Evolutionary conservation across 257 asterid species (phyloP), one percentile per base, ranked within the genome.

Genomic region (Nicotiana attenuata): DNA sequence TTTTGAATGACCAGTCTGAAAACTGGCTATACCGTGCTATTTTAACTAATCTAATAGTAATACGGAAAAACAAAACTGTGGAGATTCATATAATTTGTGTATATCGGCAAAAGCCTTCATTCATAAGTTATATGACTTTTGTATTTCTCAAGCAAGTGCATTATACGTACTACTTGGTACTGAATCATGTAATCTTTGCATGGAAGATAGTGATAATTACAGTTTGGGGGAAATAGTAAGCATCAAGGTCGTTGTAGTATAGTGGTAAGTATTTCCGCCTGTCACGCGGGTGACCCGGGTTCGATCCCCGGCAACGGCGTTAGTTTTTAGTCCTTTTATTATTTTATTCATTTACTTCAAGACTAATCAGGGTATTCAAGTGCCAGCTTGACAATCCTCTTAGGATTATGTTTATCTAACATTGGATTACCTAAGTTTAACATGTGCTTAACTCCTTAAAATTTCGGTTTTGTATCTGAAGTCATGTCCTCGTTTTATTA

Each of bases 241-340:
- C 81, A 85, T 7, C 14, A n/a, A 73, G 16, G 92, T 90, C 91
- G 94, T 92, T 94, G 97, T 94, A 94, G 97, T 91, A 91, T 93
- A 94, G 98, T 92, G 97, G 97, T 93, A 13, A 93, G 98, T 94
- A 94, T 94, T 86, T 93, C 95, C 91, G 93, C 97, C 95, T 94
- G 98, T 93, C 97, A 93, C 96, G 94, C 97, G 92, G 93, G 96
- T 84, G 97, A 95, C 98, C 96, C 94, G 94, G 97, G 97, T 93
- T 93, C 97, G 96, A 93, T 93, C 98, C 97, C 97, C 95, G 97
- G 97, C 97, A 91, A 86, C 95, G 96, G 97, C n/a, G 5, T 53
- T 14, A 3, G 60, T 16, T 55, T 19, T 15, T 55, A 4, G n/a
- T 16, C 59, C 60, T 5, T 31, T 31, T 31, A 26, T 26, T 0